Evolutionary conservation across 2,329 filamentous ascomycete genomes (phyloP).

Genomic region (Amylocarpus encephaloides): DNA sequence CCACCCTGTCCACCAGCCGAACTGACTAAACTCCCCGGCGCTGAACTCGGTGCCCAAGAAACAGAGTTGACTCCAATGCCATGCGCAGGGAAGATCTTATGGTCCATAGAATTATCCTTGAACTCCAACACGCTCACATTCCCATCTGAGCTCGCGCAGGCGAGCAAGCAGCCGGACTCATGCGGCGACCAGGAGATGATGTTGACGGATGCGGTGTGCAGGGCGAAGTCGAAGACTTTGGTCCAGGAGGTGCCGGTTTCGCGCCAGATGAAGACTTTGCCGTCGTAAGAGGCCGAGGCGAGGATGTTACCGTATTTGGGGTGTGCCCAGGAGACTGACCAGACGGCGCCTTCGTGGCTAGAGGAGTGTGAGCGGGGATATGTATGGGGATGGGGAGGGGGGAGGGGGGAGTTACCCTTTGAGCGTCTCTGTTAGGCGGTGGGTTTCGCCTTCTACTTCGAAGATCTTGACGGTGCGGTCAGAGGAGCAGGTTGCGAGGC

Average conservation of each 20-base stretch:
- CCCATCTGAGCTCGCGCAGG: constrained; percentile 90
- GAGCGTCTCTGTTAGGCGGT: constrained; percentile 84
- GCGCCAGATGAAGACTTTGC: constrained; percentile 97
- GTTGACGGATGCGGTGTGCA: constrained; percentile 95
- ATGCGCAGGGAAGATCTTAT: constrained; percentile 85
- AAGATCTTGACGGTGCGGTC: constrained; percentile 99
- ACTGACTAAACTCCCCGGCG: constrained; percentile 78
- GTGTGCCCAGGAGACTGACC: constrained; percentile 97
- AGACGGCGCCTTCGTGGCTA: constrained; percentile 94
- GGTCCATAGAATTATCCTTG: constrained; percentile 89
- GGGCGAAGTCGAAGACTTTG: constrained; percentile 84
- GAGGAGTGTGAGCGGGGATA: constrained; percentile 14
- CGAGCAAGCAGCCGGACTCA: constrained; percentile 88
- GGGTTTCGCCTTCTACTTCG: constrained; percentile 88
- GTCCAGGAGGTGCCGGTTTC: constrained; percentile 72
- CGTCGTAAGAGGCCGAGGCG: constrained; percentile 91
- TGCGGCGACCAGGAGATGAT: constrained; percentile 97
- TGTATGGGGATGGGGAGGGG: neutral
- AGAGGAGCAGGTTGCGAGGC: constrained; percentile 93
- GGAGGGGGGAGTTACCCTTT: constrained; percentile 62
- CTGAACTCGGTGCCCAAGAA: constrained; percentile 83
- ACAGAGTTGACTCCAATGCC: constrained; percentile 93
- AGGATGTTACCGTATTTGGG: constrained; percentile 98
- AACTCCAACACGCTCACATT: constrained; percentile 93
- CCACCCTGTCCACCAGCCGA: constrained; percentile 55